Conservation (phyloP, 352 stramenopile species). For the Phytophthora macrochlamydospora region DNA sequence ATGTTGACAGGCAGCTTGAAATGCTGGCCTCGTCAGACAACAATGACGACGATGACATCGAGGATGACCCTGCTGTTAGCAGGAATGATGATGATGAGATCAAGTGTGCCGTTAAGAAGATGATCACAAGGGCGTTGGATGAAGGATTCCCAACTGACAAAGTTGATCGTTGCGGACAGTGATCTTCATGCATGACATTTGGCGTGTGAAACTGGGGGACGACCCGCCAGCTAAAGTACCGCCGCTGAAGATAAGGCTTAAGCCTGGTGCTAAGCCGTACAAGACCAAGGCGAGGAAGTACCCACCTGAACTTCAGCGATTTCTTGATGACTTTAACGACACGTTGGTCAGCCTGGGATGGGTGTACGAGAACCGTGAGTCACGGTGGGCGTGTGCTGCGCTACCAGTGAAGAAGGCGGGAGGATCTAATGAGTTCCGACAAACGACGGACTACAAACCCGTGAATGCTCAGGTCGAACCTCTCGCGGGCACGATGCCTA, state of each 20-base stretch:
- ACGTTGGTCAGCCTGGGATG: constrained; percentile 1
- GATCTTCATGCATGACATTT: constrained; percentile 18
- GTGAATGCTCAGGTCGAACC: constrained; percentile 12
- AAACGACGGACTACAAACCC: constrained; percentile 14
- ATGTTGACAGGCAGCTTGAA: constrained; percentile 16
- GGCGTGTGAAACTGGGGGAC: constrained; percentile 4
- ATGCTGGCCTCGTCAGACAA: constrained; percentile 12
- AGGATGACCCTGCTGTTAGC: constrained; percentile 8
- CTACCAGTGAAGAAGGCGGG: constrained; percentile 6
- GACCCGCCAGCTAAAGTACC: constrained; percentile 1
- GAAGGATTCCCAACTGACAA: constrained; percentile 10
- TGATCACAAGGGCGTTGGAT: constrained; percentile 9
- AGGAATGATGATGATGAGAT: constrained; percentile 4
- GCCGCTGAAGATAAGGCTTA: background rate
- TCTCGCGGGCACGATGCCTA: constrained; percentile 12
- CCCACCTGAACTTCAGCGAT: constrained; percentile 2
- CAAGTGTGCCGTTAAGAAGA: background rate
- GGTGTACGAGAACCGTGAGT: constrained; percentile 7
- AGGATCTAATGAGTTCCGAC: constrained; percentile 6
- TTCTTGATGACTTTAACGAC: constrained; percentile 1
- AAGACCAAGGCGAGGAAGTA: constrained; percentile 7
- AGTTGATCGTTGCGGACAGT: constrained; percentile 5
- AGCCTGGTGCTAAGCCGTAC: constrained; percentile 4
- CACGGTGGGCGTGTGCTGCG: constrained; percentile 5
- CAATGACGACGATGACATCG: constrained; percentile 14